Conservation (phyloP, 148 eudicot genomes). For the Rhododendron ovatum region DNA sequence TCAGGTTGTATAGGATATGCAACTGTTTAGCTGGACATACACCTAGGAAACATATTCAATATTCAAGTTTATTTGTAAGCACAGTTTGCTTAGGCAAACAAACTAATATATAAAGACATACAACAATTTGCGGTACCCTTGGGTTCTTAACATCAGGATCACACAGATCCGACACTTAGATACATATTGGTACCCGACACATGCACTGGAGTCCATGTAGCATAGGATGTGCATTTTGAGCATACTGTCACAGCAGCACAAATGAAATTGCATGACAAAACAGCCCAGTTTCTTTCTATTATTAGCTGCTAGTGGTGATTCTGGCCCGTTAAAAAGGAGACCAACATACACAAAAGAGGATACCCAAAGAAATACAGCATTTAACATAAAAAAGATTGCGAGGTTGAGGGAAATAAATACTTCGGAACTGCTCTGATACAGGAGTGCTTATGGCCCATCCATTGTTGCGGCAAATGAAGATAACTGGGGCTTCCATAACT, state of each 20-base stretch:
- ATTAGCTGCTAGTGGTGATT: neutral
- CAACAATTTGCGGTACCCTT: neutral
- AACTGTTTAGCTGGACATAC: neutral
- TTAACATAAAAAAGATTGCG: neutral
- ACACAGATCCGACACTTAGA: neutral
- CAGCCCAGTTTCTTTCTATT: neutral
- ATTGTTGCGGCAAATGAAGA: constrained; percentile 89
- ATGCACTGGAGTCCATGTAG: neutral
- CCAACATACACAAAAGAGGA: neutral
- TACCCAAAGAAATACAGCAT: neutral
- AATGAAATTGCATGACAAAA: neutral
- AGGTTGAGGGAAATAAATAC: constrained; percentile 28
- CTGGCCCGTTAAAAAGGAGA: neutral
- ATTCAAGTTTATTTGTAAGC: neutral
- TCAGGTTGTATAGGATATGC: neutral
- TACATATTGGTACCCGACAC: neutral
- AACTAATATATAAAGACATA: neutral
- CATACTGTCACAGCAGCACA: neutral
- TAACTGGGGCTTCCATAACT: constrained; percentile 79
- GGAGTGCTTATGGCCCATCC: constrained; percentile 99
- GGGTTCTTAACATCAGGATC: neutral
- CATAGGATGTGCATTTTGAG: neutral
- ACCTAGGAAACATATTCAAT: neutral
- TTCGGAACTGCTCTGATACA: constrained; percentile 72
- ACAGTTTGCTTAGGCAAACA: neutral